These are phyloP conservation scores for Kodamaea laetipori DNA, from an alignment of 805 yeast genomes.

Conservation along the genomic window DNA sequence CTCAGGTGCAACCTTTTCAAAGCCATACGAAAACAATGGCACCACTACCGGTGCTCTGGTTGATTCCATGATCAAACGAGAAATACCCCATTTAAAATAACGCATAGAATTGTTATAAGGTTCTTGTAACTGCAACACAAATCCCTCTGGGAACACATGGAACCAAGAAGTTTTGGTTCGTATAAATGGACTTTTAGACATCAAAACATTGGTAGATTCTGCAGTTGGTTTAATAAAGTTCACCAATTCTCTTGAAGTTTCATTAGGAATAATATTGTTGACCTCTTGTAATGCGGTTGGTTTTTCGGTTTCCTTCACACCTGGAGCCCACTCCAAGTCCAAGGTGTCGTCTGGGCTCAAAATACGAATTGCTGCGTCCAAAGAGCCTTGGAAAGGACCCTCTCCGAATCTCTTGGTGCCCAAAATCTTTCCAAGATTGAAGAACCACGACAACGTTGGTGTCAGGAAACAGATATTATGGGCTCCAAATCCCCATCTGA, in stretches of 20 bases:
- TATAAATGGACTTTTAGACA: conserved; percentile 50
- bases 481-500: conserved; percentile 96
- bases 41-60: conserved; percentile 82
- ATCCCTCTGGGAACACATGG: conserved; percentile 94
- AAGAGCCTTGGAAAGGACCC: conserved; percentile 89
- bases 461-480: conserved; percentile 81
- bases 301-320: conserved; percentile 29
- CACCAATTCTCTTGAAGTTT: conserved; percentile 20
- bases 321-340: conserved; percentile 44
- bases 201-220: conserved; percentile 31
- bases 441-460: conserved; percentile 55
- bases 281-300: conserved; percentile 45
- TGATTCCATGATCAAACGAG: conserved; percentile 80
- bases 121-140: conserved; percentile 78
- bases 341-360: conserved; percentile 76
- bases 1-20: conserved; percentile 87
- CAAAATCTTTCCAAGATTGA: conserved; percentile 86
- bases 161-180: conserved; percentile 80
- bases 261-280: conserved; percentile 17
- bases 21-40: conserved; percentile 84
- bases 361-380: conserved; percentile 83
- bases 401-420: conserved; percentile 85
- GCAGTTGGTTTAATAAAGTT: conserved; percentile 28
- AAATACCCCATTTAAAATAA: conserved; percentile 94
- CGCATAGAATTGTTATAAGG: conserved; percentile 88